These are phyloP conservation scores for Apophysomyces variabilis DNA, from an alignment of 371 early-diverging fungal genomes.

Conservation along the genomic window DNA sequence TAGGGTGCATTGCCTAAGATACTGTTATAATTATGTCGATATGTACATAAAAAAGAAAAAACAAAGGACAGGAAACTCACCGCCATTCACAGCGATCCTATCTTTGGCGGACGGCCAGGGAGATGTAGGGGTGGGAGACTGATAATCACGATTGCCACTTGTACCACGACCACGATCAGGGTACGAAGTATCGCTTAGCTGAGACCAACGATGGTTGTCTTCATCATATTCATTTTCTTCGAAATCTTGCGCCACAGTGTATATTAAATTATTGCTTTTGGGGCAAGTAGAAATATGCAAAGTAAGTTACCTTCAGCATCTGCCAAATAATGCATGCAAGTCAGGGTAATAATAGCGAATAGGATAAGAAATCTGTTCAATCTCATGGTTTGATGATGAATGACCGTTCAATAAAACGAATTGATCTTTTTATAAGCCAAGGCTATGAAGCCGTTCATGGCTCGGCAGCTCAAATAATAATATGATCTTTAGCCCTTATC, in stretches of 20 bases:
- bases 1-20: neutral
- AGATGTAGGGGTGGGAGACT: constrained; percentile 3
- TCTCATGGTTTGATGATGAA: constrained; percentile 1
- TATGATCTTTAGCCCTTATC: neutral
- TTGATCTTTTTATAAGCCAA: constrained; percentile 4
- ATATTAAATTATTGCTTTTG: neutral
- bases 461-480: neutral
- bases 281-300: neutral
- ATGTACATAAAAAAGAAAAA: neutral
- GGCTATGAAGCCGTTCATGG: neutral
- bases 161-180: neutral
- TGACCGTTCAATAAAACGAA: neutral
- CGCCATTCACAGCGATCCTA: neutral
- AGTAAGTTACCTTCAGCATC: constrained; percentile 1
- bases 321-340: constrained; percentile 5
- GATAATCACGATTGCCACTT: constrained; percentile 5
- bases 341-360: constrained; percentile 9
- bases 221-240: constrained; percentile 2
- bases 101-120: constrained; percentile 7
- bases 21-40: neutral
- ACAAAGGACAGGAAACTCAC: neutral
- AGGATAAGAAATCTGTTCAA: neutral
- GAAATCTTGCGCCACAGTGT: constrained; percentile 4
- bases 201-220: constrained; percentile 6
- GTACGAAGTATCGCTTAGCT: neutral